Evolutionary conservation across 129 eudicot species (phyloP).

Genomic region (Cynara cardunculus): DNA sequence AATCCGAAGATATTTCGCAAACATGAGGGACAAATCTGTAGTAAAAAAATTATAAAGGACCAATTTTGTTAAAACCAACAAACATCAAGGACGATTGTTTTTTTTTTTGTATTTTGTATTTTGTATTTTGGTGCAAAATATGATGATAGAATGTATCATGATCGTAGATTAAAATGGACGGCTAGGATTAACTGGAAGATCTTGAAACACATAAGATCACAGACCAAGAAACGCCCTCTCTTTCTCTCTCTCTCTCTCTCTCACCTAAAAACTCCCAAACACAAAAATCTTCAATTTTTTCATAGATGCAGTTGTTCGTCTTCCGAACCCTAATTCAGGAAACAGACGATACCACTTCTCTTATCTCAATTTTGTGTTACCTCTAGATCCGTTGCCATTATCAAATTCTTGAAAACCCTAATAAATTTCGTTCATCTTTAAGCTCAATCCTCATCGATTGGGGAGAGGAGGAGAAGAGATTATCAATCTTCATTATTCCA

Average conservation of each 20-base stretch:
- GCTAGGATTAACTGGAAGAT: background rate
- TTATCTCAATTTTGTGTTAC: background rate
- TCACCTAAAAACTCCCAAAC: background rate
- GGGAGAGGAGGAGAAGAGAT: conserved; percentile 1
- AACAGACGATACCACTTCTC: background rate
- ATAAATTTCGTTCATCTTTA: background rate
- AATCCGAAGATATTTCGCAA: background rate
- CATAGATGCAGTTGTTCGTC: conserved; percentile 17
- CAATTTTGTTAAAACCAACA: background rate
- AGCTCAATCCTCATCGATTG: conserved; percentile 7
- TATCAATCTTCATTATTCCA: background rate
- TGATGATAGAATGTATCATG: background rate
- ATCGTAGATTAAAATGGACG: background rate
- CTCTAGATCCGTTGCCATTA: background rate
- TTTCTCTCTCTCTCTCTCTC: background rate
- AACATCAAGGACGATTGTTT: background rate
- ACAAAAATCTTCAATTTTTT: conserved; percentile 2
- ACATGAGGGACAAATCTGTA: too few relatives aligned
- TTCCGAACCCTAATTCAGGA: conserved; percentile 20
- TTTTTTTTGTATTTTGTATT: too few relatives aligned
- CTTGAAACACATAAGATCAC: background rate
- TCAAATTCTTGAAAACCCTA: conserved; percentile 12
- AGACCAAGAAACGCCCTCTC: background rate
- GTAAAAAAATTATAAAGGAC: background rate
- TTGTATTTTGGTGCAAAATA: background rate